Percentiles rank a stretch among this genome's conserved stretches.
Conservation (phyloP, 106 monocot species). For the Allium cepa region DNA sequence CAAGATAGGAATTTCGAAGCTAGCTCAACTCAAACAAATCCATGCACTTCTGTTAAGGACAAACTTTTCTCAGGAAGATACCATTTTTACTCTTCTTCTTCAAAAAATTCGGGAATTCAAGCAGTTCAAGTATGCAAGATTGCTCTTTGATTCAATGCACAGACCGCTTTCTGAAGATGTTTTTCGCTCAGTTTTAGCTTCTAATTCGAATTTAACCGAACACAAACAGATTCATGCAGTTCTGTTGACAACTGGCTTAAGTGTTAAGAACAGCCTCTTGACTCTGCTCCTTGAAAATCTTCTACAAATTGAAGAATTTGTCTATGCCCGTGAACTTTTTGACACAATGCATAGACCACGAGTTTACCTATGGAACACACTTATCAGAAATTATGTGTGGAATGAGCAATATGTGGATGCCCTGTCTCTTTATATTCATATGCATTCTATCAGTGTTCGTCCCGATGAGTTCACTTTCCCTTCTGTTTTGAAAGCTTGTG, state of each 20-base stretch:
- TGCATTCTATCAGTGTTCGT: conserved; percentile 13
- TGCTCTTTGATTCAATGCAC: too few species aligned
- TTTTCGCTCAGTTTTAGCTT: background rate
- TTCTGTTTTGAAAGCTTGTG: conserved; percentile 27
- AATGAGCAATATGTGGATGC: conserved; percentile 5
- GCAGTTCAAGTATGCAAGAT: too few species aligned
- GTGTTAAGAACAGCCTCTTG: conserved; percentile 28
- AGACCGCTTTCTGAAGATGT: too few species aligned
- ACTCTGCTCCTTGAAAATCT: conserved; percentile 17
- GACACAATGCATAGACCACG: conserved; percentile 26
- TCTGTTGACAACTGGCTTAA: conserved; percentile 30
- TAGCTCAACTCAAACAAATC: too few species aligned
- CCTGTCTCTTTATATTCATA: conserved; percentile 5
- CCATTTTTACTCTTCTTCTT: too few species aligned
- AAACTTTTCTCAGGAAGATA: conserved; percentile 18
- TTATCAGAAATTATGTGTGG: conserved; percentile 16
- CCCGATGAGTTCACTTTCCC: conserved; percentile 36
- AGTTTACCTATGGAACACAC: conserved; percentile 29
- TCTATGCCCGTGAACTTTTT: conserved; percentile 21
- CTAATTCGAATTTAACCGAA: background rate
- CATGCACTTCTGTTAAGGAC: conserved; percentile 20
- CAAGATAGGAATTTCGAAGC: too few species aligned
- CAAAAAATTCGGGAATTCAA: too few species aligned
- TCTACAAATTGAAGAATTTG: conserved; percentile 1
- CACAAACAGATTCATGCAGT: conserved; percentile 23